Evolutionary conservation across 2,329 filamentous ascomycete genomes (phyloP), one percentile per base, ranked within the genome.

Genomic region (Ascochyta clinopodiicola): DNA sequence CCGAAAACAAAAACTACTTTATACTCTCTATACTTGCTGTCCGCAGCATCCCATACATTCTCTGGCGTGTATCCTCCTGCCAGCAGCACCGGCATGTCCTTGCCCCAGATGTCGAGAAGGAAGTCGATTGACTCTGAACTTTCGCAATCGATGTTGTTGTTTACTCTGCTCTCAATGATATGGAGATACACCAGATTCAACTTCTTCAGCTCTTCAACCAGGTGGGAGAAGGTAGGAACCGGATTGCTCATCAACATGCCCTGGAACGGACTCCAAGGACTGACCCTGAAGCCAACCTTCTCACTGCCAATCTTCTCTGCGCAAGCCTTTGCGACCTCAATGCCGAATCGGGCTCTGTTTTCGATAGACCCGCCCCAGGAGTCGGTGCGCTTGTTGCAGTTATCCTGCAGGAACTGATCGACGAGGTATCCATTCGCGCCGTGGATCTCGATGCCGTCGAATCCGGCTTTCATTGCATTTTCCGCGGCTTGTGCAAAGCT

Each of bases 371-470:
- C 80, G 74, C 81, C 74, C 77, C 81, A 34, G 49, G 61, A 5
- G 55, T 83, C 81, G 1, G 69, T 82, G 2, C 85, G 78, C 44
- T 77, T 74, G 73, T 88, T 88, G 61, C 77, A 75, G 8, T 73
- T 79, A 57, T 83, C 81, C 60, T 85, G 87, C 17, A 88, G 77
- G 71, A 91, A 92, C 62, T 88, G 81, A 50, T 83, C 81, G 13
- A 89, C 71, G 1, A 91, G 78, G 67, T 90, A 91, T 2, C 87
- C 87, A 62, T 89, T 87, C 1, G 86, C 86, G 27, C 72, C 78
- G 60, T 80, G 77, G 19, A 80, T 70, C 58, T 80, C 87, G 17
- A 90, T 79, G 1, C 84, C 84, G 63, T 89, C 87, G 60, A 86
- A 83, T 0, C 83, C 83, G 1, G 81, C 83, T 45, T 75, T 64